A percentile compares a stretch with the other conserved stretches of the same genome.
Conservation (phyloP, 495 filamentous ascomycete species). For the Daldinia bambusicola region DNA sequence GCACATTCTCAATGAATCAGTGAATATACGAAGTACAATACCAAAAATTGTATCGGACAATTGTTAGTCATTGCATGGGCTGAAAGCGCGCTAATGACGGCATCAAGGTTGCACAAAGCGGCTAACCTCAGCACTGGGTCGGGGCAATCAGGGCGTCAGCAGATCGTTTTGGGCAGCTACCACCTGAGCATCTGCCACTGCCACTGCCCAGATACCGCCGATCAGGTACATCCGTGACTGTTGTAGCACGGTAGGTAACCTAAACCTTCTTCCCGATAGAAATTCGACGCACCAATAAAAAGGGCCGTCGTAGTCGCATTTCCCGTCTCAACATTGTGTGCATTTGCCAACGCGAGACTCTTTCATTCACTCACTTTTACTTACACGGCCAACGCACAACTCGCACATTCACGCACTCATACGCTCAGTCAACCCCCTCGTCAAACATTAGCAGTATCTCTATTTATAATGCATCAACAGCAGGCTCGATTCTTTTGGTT, state of each 20-base stretch:
- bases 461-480: slow-evolving; percentile 31
- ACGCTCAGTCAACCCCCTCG: neutral
- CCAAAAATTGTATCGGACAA: too few relatives aligned
- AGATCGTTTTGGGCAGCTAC: neutral
- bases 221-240: neutral
- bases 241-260: neutral
- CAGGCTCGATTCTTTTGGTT: slow-evolving; percentile 17
- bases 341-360: slow-evolving; percentile 7
- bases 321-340: slow-evolving; percentile 1
- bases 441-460: neutral
- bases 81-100: slow-evolving; percentile 4
- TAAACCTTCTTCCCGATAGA: neutral
- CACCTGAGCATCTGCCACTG: neutral
- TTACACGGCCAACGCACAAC: neutral
- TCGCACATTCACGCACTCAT: neutral
- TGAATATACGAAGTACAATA: too few relatives aligned
- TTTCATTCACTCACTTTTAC: neutral
- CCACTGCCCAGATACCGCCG: neutral
- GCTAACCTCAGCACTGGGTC: slow-evolving; percentile 12
- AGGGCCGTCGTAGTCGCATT: neutral
- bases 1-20: neutral
- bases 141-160: neutral
- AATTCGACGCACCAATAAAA: slow-evolving; percentile 16
- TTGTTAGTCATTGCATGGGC: too few relatives aligned
- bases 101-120: slow-evolving; percentile 1